Conservation (phyloP, 176 grass and related monocot species). For the Eleusine indica region DNA sequence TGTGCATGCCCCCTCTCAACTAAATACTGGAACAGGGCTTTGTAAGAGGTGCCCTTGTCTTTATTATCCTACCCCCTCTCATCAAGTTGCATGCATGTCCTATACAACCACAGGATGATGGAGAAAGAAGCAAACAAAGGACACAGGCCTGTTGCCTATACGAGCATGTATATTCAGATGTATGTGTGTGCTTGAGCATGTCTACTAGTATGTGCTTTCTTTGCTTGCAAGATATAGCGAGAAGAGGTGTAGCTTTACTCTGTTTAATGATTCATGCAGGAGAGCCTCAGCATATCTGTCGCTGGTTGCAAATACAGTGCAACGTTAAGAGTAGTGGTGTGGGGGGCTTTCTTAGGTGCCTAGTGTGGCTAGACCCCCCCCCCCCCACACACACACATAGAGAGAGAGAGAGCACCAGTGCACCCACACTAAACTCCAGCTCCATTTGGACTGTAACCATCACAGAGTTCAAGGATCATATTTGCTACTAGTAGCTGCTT, state of each 20-base stretch:
- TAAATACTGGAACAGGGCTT: slow-evolving; percentile 66
- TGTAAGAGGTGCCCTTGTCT: slow-evolving; percentile 96
- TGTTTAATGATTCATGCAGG: slow-evolving; percentile 49
- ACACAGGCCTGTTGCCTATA: slow-evolving; percentile 48
- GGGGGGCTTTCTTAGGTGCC: slow-evolving; percentile 33
- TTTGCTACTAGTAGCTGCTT: slow-evolving; percentile 34
- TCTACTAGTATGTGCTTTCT: background rate
- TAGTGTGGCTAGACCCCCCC: background rate
- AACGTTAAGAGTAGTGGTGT: slow-evolving; percentile 54
- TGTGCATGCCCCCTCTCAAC: slow-evolving; percentile 68
- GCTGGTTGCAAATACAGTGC: slow-evolving; percentile 46
- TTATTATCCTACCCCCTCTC: slow-evolving; percentile 46
- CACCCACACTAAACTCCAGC: slow-evolving; percentile 41
- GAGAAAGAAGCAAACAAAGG: slow-evolving; percentile 39
- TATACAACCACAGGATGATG: slow-evolving; percentile 48
- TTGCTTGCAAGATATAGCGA: slow-evolving; percentile 41
- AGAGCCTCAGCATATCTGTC: slow-evolving; percentile 37
- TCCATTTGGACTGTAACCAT: slow-evolving; percentile 61
- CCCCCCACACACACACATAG: slow-evolving; percentile 24
- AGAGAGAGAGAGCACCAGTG: slow-evolving; percentile 42
- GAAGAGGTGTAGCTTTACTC: slow-evolving; percentile 39
- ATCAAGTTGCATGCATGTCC: slow-evolving; percentile 42
- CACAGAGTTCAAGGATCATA: slow-evolving; percentile 70
- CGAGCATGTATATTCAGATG: slow-evolving; percentile 26
- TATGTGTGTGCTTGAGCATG: slow-evolving; percentile 35